Evolutionary conservation across 2,329 filamentous ascomycete species (phyloP), one percentile per base, ranked within the genome.

Genomic region (Fusarium miscanthi): DNA sequence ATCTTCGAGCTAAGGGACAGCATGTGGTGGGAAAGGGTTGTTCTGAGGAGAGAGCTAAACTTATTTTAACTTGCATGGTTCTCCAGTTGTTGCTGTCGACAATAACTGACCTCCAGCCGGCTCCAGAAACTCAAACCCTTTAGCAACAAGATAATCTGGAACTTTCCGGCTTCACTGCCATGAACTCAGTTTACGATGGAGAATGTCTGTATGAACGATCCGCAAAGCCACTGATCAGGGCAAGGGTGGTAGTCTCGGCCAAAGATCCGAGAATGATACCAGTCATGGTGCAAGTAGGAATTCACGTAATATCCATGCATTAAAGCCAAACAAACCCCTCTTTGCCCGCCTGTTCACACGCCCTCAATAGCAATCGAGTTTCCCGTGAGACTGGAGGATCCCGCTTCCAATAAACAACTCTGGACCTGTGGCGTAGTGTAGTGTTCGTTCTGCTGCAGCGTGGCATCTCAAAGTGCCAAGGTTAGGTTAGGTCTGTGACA

Each of bases 21-120:
- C 35, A 51, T 51, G 43, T 58, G 40, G 58, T 69, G 66, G 66
- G 65, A 69, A 69, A 69, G 66, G 66, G 66, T 69, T 69, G 49
- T 64, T 69, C 33, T 25, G 46, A 58, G 40, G 63, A 41, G 40
- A 58, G 40, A 69, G 45, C 51, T 69, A 69, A 69, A 69, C 65
- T 69, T 59, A 66, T 30, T 37, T 58, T 35, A 58, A 58, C 42
- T 40, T 53, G 31, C 43, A 57, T 58, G 65, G 35, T 69, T 46
- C 65, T 51, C 64, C 56, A 69, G 41, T 33, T 46, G 54, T 27
- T 58, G 23, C 19, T 49, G 21, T 33, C 25, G 37, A 40, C 25
- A 40, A 40, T 40, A 56, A 35, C 27, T 27, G 31, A 56, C 30
- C 38, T 42, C 38, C n/a, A 27, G 33, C 21, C 21, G 21, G 30